Conservation (phyloP, 2,329 filamentous ascomycete species). For the Nigrograna mackinnonii region DNA sequence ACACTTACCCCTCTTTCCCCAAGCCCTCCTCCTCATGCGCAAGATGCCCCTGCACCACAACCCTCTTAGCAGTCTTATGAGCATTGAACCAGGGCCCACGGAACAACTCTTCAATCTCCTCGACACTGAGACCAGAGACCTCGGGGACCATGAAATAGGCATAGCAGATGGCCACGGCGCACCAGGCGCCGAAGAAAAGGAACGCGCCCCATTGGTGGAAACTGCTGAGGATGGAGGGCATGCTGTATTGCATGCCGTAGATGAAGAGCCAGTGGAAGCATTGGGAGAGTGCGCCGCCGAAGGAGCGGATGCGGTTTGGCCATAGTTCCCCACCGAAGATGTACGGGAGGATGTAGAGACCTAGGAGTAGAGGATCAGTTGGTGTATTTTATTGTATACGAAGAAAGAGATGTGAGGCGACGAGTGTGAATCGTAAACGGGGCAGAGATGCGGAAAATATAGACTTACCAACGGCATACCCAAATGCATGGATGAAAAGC, state of each 20-base stretch:
- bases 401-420: too few relatives aligned
- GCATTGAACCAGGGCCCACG: slow-evolving; percentile 20
- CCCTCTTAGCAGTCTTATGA: too few relatives aligned
- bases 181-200: slow-evolving; percentile 47
- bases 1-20: too few relatives aligned
- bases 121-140: slow-evolving; percentile 41
- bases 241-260: slow-evolving; percentile 41
- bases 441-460: too few relatives aligned
- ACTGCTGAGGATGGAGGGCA: slow-evolving; percentile 37
- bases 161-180: slow-evolving; percentile 39
- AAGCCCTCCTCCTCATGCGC: too few relatives aligned
- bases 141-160: slow-evolving; percentile 48
- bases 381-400: too few relatives aligned
- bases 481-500: slow-evolving; percentile 52
- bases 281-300: slow-evolving; percentile 46
- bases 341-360: slow-evolving; percentile 47
- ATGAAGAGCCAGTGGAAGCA: slow-evolving; percentile 50
- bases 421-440: neutral
- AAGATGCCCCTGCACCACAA: too few relatives aligned
- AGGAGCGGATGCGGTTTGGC: slow-evolving; percentile 50
- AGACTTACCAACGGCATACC: slow-evolving; percentile 41
- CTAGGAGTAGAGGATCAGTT: too few relatives aligned
- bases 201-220: slow-evolving; percentile 50
- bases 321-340: slow-evolving; percentile 51
- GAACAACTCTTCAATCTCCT: slow-evolving; percentile 45